phyloP scores from a whole-genome alignment of 306 rosid species.

The Senna siamea region DNA sequence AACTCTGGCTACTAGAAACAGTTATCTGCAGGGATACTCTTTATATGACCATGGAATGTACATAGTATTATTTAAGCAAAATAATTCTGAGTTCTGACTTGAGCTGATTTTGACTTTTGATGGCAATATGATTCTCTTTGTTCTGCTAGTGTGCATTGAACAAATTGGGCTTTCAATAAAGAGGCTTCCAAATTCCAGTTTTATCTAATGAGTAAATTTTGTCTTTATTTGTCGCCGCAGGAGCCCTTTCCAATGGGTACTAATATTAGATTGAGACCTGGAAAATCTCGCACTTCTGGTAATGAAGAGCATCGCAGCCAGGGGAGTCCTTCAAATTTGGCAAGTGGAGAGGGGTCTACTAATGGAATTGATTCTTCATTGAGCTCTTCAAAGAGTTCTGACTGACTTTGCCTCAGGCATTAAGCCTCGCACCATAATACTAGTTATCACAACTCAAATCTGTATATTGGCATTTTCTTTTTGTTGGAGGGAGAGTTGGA shows the following conservation, averaged over 20 bases:
- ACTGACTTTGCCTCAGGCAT: conserved; percentile 43
- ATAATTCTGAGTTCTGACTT: conserved; percentile 10
- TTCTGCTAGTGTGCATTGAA: conserved; percentile 19
- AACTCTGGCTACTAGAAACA: background rate
- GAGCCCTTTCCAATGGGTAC: conserved; percentile 81
- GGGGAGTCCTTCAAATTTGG: conserved; percentile 49
- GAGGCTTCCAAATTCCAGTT: conserved; percentile 23
- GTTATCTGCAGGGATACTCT: background rate
- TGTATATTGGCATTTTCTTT: conserved; percentile 40
- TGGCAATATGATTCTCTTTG: conserved; percentile 7
- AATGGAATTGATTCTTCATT: conserved; percentile 47
- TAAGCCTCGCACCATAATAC: conserved; percentile 42
- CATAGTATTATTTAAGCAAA: background rate
- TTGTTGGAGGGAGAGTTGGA: conserved; percentile 34
- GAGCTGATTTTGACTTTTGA: conserved; percentile 30
- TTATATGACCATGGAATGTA: background rate
- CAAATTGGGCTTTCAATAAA: background rate
- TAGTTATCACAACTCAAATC: conserved; percentile 38
- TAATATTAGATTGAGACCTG: conserved; percentile 56
- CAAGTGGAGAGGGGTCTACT: conserved; percentile 57
- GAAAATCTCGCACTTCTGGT: conserved; percentile 52
- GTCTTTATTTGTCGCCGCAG: conserved; percentile 41
- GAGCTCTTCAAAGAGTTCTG: conserved; percentile 36
- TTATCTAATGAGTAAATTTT: too few species aligned
- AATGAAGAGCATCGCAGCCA: conserved; percentile 55